These are phyloP conservation scores for Nepenthes gracilis DNA, from an alignment of 148 eudicot species.

Conservation along the genomic window DNA sequence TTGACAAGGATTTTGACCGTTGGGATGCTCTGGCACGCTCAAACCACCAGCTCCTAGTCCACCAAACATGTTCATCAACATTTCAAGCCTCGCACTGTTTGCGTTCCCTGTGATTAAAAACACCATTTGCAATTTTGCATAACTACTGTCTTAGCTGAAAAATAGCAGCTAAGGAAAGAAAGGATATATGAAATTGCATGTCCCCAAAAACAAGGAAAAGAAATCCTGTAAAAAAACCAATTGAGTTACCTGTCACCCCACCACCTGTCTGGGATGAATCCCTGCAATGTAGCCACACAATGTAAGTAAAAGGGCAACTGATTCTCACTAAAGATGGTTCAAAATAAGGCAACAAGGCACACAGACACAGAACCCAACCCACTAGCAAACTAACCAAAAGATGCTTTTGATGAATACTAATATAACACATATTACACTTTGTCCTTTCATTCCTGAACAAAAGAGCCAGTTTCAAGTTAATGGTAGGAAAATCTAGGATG, in stretches of 20 bases:
- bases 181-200: neutral
- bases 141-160: neutral
- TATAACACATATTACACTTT: too few species aligned
- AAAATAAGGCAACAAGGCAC: neutral
- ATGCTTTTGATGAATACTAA: too few species aligned
- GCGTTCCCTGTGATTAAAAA: conserved; percentile 37
- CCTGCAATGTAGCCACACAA: conserved; percentile 28
- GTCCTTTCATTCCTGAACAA: too few species aligned
- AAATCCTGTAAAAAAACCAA: neutral
- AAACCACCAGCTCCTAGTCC: conserved; percentile 85
- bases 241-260: conserved; percentile 46
- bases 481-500: too few species aligned
- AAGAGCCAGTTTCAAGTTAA: too few species aligned
- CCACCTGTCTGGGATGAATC: conserved; percentile 42
- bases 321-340: neutral
- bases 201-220: neutral
- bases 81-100: conserved; percentile 49
- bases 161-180: neutral
- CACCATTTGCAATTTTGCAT: neutral
- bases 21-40: conserved; percentile 37
- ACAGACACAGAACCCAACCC: neutral
- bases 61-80: conserved; percentile 87
- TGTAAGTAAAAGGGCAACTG: neutral
- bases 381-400: too few species aligned
- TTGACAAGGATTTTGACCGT: conserved; percentile 21